Evolutionary conservation across 345 rosid species (phyloP).

Genomic region (Eucalyptus regnans): DNA sequence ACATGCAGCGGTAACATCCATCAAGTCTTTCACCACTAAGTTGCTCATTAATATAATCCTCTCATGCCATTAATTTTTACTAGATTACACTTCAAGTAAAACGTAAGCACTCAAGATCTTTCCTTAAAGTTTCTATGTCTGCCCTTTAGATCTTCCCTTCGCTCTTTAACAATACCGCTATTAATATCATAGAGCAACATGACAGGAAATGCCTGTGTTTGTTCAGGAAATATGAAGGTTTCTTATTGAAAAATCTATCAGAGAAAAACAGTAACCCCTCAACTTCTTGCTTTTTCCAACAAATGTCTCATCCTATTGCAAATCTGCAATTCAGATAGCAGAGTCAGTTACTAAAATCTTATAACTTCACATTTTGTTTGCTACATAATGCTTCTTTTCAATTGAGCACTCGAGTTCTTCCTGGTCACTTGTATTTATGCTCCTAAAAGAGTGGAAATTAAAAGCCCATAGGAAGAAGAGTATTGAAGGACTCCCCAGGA

Average conservation of each 20-base stretch:
- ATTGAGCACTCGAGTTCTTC: not conserved
- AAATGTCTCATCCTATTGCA: not conserved
- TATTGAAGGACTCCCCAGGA: not conserved
- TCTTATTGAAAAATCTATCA: not conserved
- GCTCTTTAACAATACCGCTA: not conserved
- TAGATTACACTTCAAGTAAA: not conserved
- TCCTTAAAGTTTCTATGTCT: not conserved
- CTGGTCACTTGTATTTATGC: not conserved
- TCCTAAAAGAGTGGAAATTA: not conserved
- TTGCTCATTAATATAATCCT: not conserved
- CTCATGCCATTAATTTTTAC: not conserved
- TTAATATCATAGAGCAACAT: not conserved
- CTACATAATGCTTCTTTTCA: not conserved
- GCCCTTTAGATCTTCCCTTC: not conserved
- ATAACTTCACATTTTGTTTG: not conserved
- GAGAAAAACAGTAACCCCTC: not conserved
- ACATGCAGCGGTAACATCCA: not conserved
- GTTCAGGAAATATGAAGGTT: not conserved
- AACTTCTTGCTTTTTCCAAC: not conserved
- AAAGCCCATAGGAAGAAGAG: not conserved
- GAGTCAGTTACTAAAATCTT: not conserved
- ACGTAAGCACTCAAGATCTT: not conserved
- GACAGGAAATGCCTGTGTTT: not conserved
- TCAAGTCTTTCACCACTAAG: not conserved
- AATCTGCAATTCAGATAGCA: not conserved